Evolutionary conservation across 169 alveolate genomes (phyloP).

Genomic region (Plasmodium adleri): DNA sequence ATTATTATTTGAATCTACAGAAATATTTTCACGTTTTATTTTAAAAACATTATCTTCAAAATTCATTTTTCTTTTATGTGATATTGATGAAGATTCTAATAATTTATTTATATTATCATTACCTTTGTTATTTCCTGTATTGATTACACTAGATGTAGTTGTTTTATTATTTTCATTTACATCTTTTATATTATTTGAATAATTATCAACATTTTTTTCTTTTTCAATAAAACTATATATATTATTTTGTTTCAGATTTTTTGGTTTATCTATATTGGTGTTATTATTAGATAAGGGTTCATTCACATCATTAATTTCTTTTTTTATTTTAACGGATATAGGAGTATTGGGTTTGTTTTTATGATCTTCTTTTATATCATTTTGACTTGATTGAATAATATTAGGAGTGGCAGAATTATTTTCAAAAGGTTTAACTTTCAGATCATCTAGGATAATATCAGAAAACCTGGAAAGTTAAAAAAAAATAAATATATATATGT

Average conservation of each 20-base stretch:
- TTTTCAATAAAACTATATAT: background rate
- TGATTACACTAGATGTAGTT: background rate
- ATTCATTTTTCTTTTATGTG: background rate
- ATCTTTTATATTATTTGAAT: background rate
- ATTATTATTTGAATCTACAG: background rate
- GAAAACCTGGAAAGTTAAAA: slow-evolving; percentile 15
- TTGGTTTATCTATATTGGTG: no score
- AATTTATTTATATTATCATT: background rate
- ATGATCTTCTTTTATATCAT: background rate
- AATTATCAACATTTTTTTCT: background rate
- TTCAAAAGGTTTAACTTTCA: background rate
- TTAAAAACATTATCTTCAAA: background rate
- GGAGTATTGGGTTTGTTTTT: background rate
- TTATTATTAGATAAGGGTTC: background rate
- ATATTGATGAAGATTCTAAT: background rate
- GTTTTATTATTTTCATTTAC: background rate
- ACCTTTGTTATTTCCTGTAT: background rate
- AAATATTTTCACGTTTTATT: slow-evolving; percentile 3
- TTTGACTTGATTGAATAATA: background rate
- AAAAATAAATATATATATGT: background rate
- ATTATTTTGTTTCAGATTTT: no score
- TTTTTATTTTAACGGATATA: background rate
- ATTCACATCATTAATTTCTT: background rate
- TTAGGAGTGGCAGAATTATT: background rate
- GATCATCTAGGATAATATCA: slow-evolving; percentile 8